A percentile compares a stretch with the other conserved stretches of the same genome.
These are phyloP conservation scores for Blastobotrys aristatus DNA, from an alignment of 1,139 yeast genomes.

Conservation along the genomic window DNA sequence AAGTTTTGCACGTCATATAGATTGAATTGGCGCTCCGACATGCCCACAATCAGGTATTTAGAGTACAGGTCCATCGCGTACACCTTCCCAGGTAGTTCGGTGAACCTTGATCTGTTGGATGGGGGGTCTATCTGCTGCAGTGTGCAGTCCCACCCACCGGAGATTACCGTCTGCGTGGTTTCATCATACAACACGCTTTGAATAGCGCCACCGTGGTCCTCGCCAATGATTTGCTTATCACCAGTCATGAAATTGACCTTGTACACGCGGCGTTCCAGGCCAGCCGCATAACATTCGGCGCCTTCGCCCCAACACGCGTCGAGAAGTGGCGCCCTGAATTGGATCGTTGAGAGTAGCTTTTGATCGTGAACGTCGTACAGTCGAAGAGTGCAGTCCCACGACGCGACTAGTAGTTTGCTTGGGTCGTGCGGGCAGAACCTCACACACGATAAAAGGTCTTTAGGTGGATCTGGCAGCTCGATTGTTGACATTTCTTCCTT, in stretches of 20 bases:
- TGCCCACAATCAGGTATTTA: slow-evolving; percentile 49
- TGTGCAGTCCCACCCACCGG: slow-evolving; percentile 54
- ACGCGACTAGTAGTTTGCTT: slow-evolving; percentile 31
- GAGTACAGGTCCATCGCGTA: slow-evolving; percentile 56
- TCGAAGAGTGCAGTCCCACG: slow-evolving; percentile 36
- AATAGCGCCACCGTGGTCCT: slow-evolving; percentile 34
- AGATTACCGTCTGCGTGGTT: slow-evolving; percentile 35
- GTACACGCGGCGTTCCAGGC: slow-evolving; percentile 28
- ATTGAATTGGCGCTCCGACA: slow-evolving; percentile 50
- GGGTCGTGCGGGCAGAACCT: slow-evolving; percentile 27
- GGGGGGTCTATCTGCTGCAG: slow-evolving; percentile 40
- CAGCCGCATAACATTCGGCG: slow-evolving; percentile 26
- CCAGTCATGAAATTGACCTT: slow-evolving; percentile 28
- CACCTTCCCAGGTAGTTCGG: slow-evolving; percentile 48
- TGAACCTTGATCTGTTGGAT: slow-evolving; percentile 12
- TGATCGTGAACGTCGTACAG: slow-evolving; percentile 24
- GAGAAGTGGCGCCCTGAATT: slow-evolving; percentile 31
- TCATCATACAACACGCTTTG: slow-evolving; percentile 30
- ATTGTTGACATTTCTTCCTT: slow-evolving; percentile 5
- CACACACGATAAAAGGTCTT: slow-evolving; percentile 31
- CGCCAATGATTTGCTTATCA: slow-evolving; percentile 26
- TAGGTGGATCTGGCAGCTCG: slow-evolving; percentile 26
- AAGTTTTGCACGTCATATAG: slow-evolving; percentile 53
- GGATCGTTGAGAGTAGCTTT: slow-evolving; percentile 17
- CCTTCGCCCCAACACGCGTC: slow-evolving; percentile 32